These are phyloP conservation scores for Lunasporangiospora selenospora DNA, from an alignment of 192 early-diverging fungal species.

Conservation along the genomic window DNA sequence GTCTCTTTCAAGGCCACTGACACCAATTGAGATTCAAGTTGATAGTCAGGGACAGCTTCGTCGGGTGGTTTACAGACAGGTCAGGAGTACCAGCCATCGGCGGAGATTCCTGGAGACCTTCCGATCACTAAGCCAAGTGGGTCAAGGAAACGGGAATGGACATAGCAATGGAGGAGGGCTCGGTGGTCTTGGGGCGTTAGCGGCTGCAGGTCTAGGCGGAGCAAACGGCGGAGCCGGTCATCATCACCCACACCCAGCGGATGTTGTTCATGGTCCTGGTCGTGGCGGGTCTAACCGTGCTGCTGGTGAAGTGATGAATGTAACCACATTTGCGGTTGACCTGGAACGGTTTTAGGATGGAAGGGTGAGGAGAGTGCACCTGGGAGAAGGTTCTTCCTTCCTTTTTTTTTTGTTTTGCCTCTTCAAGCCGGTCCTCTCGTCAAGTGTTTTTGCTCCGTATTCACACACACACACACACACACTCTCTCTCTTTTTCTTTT, in stretches of 20 bases:
- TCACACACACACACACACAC: no score
- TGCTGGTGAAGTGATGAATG: slow-evolving; percentile 45
- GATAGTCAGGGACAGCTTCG: slow-evolving; percentile 39
- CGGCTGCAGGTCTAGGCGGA: slow-evolving; percentile 12
- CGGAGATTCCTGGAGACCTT: slow-evolving; percentile 33
- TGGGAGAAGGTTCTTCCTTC: no score
- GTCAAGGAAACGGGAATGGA: not conserved
- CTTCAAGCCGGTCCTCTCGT: no score
- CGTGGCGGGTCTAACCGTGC: slow-evolving; percentile 4
- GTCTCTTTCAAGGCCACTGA: slow-evolving; percentile 16
- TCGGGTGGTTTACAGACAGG: slow-evolving; percentile 29
- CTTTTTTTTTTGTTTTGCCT: no score
- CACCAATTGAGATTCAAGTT: slow-evolving; percentile 40
- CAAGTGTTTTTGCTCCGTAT: no score
- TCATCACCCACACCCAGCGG: not conserved
- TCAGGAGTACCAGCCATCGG: slow-evolving; percentile 8
- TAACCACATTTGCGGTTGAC: slow-evolving; percentile 37
- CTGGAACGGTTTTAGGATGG: slow-evolving; percentile 32
- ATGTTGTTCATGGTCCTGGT: not conserved
- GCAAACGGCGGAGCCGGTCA: not conserved
- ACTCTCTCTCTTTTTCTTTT: no score
- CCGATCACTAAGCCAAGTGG: slow-evolving; percentile 35
- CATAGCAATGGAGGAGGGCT: not conserved
- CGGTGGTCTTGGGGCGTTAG: slow-evolving; percentile 18
- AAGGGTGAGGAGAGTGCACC: no score